Conservation (phyloP, 495 filamentous ascomycete genomes). For the Penicillium parvum region DNA sequence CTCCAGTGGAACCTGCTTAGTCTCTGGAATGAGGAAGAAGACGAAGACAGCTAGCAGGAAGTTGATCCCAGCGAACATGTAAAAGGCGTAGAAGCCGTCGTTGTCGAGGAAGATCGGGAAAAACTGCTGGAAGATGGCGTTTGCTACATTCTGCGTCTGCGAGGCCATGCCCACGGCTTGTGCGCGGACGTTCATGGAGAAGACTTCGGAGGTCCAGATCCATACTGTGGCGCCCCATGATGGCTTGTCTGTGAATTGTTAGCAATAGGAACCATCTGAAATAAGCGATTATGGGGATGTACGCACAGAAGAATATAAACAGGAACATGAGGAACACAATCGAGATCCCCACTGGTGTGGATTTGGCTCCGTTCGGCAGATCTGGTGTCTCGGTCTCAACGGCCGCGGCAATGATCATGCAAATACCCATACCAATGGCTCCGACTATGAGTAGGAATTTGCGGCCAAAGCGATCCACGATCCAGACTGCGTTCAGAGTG, state of each 20-base stretch:
- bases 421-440: constrained; percentile 65
- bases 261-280: background rate
- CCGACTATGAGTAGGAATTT: constrained; percentile 64
- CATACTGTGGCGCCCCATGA: constrained; percentile 64
- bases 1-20: constrained; percentile 62
- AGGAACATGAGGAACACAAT: constrained; percentile 61
- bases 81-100: constrained; percentile 50
- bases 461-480: constrained; percentile 64
- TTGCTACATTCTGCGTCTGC: constrained; percentile 63
- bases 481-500: constrained; percentile 68
- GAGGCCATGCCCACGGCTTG: constrained; percentile 66
- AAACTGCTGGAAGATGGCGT: constrained; percentile 61
- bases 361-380: constrained; percentile 42
- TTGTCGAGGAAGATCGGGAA: constrained; percentile 61
- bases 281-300: background rate
- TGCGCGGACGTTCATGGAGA: constrained; percentile 62
- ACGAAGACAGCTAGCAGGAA: constrained; percentile 63
- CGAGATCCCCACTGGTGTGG: constrained; percentile 54
- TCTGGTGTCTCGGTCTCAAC: constrained; percentile 58
- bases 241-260: constrained; percentile 48
- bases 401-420: constrained; percentile 62
- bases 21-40: constrained; percentile 71
- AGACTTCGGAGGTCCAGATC: constrained; percentile 65
- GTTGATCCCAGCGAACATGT: constrained; percentile 52
- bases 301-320: constrained; percentile 61